A percentile compares a stretch with the other conserved stretches of the same genome.
These are phyloP conservation scores for Cryptosporidium baileyi DNA, from an alignment of 169 alveolate genomes.

Conservation along the genomic window DNA sequence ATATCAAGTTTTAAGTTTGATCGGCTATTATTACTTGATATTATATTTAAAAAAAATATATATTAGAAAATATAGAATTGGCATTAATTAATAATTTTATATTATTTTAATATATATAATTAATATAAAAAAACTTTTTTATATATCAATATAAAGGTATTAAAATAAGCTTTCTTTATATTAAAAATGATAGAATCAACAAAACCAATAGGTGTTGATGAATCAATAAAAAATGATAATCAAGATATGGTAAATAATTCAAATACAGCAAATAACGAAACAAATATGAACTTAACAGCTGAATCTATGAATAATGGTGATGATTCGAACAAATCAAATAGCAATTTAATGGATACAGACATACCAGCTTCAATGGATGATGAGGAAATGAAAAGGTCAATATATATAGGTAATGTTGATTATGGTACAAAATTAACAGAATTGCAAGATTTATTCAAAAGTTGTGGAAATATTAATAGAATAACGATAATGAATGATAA, in stretches of 20 bases:
- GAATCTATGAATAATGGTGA: background rate
- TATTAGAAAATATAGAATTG: too few species aligned
- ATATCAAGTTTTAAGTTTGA: too few species aligned
- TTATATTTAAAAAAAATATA: too few species aligned
- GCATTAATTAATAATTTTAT: too few species aligned
- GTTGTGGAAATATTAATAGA: conserved; percentile 68
- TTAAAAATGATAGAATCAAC: too few species aligned
- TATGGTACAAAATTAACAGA: conserved; percentile 59
- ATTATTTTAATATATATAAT: too few species aligned
- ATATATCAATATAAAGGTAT: too few species aligned
- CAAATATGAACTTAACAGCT: background rate
- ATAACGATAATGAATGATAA: conserved; percentile 64
- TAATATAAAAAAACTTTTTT: too few species aligned
- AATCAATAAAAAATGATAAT: background rate
- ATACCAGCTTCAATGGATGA: conserved; percentile 38
- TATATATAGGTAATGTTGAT: conserved; percentile 70
- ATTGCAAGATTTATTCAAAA: conserved; percentile 45
- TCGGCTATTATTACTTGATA: too few species aligned
- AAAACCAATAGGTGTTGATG: too few species aligned
- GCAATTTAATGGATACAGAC: conserved; percentile 56
- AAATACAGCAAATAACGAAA: background rate
- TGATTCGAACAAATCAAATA: conserved; percentile 5
- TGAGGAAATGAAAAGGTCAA: conserved; percentile 59
- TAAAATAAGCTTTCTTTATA: too few species aligned
- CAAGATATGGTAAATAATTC: background rate